Conservation (phyloP, 768 basidiomycete genomes). For the Pilatotrama ljubarskyi region DNA sequence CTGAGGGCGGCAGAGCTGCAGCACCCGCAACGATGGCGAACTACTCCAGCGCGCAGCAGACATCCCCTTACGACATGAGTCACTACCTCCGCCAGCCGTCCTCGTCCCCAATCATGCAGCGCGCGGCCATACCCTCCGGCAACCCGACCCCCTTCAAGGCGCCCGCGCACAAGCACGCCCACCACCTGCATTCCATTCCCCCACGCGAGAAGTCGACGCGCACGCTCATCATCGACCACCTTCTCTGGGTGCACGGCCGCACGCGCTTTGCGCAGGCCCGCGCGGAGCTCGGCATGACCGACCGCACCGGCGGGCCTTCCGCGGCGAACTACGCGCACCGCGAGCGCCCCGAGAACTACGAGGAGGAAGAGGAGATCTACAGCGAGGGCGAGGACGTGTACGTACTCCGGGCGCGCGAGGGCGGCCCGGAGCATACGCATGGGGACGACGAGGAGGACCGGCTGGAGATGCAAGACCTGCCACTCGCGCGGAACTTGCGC, state of each 20-base stretch:
- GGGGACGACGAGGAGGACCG: constrained; percentile 62
- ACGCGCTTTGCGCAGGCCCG: constrained; percentile 83
- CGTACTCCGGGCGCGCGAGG: constrained; percentile 47
- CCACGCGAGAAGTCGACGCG: constrained; percentile 88
- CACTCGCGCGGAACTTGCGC: constrained; percentile 61
- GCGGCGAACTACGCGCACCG: constrained; percentile 63
- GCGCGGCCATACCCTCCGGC: constrained; percentile 18
- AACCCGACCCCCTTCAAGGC: constrained; percentile 50
- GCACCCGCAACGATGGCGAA: constrained; percentile 12
- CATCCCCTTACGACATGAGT: constrained; percentile 20
- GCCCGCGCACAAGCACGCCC: constrained; percentile 85
- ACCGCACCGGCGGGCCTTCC: constrained; percentile 69
- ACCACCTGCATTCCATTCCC: constrained; percentile 84
- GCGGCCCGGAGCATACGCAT: constrained; percentile 48
- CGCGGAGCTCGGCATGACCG: constrained; percentile 84
- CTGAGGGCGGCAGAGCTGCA: neutral
- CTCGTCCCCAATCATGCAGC: constrained; percentile 26
- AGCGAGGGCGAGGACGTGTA: constrained; percentile 64
- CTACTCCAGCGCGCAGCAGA: constrained; percentile 10
- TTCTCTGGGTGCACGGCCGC: constrained; percentile 81
- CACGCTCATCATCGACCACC: constrained; percentile 84
- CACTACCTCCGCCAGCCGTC: constrained; percentile 23
- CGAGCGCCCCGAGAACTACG: constrained; percentile 71
- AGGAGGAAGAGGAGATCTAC: constrained; percentile 66
- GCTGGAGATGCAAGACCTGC: constrained; percentile 57